Evolutionary conservation across 306 rosid genomes (phyloP).

Genomic region (Rosa rugosa): DNA sequence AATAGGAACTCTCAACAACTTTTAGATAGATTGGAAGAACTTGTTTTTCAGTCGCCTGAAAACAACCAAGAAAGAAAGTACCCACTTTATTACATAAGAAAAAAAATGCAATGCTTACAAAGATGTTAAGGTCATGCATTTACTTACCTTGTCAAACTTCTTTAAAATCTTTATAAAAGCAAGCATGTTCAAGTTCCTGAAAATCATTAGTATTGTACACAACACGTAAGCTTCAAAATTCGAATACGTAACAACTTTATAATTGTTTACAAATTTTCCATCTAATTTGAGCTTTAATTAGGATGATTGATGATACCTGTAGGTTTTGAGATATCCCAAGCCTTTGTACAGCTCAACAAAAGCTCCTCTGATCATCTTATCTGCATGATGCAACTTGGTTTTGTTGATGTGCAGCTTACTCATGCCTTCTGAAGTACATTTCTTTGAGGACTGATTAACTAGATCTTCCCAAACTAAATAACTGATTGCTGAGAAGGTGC

Average conservation of each 20-base stretch:
- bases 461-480: conserved; percentile 85
- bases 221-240: conserved; percentile 33
- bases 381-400: conserved; percentile 79
- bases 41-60: conserved; percentile 86
- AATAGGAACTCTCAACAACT: conserved; percentile 93
- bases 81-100: conserved; percentile 5
- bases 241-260: background rate
- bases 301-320: conserved; percentile 54
- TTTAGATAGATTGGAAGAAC: conserved; percentile 86
- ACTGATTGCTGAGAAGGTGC: conserved; percentile 87
- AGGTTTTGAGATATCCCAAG: conserved; percentile 81
- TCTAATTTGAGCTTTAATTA: background rate
- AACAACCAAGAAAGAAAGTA: conserved; percentile 11
- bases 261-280: background rate
- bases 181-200: conserved; percentile 92
- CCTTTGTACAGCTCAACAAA: conserved; percentile 93
- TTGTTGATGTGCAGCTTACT: conserved; percentile 65
- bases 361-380: conserved; percentile 91
- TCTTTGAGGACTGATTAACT: conserved; percentile 70
- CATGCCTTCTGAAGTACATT: conserved; percentile 52
- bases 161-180: conserved; percentile 91
- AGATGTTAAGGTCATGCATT: conserved; percentile 20
- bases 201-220: conserved; percentile 22
- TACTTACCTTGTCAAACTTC: conserved; percentile 92
- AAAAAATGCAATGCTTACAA: conserved; percentile 16